Percentiles rank a stretch among this genome's conserved stretches.
phyloP scores from a whole-genome alignment of 192 early-diverging fungal species.

The Paraglomus occultum region DNA sequence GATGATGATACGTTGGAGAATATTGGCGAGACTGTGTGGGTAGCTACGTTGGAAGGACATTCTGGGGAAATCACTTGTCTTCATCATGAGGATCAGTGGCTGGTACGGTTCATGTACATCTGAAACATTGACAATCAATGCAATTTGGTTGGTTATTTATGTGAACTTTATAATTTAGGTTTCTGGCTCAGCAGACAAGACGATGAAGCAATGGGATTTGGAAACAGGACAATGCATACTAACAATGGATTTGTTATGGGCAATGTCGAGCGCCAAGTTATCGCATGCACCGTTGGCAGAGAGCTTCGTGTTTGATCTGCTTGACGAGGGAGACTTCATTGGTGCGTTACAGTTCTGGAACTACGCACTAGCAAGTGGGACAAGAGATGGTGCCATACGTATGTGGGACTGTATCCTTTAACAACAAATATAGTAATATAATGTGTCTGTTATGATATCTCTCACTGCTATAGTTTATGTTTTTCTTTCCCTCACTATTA shows the following conservation, averaged over 20 bases:
- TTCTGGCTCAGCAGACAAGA: conserved; percentile 72
- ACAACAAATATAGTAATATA: background rate
- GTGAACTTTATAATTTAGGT: conserved; percentile 42
- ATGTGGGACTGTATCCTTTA: conserved; percentile 70
- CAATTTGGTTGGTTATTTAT: conserved; percentile 36
- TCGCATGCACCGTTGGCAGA: conserved; percentile 29
- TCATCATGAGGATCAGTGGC: conserved; percentile 49
- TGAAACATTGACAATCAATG: background rate
- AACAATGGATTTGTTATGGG: conserved; percentile 71
- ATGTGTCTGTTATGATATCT: background rate
- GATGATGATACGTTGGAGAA: conserved; percentile 16
- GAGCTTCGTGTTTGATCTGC: conserved; percentile 32
- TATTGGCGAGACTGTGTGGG: conserved; percentile 35
- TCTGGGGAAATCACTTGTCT: conserved; percentile 46
- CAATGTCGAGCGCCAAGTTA: conserved; percentile 35
- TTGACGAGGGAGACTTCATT: conserved; percentile 50
- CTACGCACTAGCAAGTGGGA: conserved; percentile 71
- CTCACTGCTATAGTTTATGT: background rate
- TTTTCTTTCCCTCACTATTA: conserved; percentile 15
- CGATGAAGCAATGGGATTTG: conserved; percentile 79
- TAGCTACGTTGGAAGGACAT: conserved; percentile 46
- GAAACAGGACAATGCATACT: conserved; percentile 60
- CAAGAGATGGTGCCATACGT: conserved; percentile 67
- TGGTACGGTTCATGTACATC: conserved; percentile 42
- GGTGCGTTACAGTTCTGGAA: conserved; percentile 74